A percentile compares a stretch with the other conserved stretches of the same genome.
phyloP scores from a whole-genome alignment of 495 filamentous ascomycete genomes.

The Extremus antarcticus region DNA sequence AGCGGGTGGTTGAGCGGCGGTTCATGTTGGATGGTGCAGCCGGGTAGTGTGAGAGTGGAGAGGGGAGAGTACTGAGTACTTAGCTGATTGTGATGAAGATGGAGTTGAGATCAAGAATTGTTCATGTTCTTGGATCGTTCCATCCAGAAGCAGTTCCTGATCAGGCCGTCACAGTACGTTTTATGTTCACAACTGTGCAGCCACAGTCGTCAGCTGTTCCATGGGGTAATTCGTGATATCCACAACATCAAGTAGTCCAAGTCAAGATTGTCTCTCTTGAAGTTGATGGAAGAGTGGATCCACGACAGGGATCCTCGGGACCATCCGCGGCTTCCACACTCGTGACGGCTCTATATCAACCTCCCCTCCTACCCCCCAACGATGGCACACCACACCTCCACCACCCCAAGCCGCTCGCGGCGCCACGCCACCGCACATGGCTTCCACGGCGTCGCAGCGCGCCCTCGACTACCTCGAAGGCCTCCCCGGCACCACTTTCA shows the following conservation, averaged over 20 bases:
- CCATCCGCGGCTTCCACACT: not conserved
- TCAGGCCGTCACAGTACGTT: too few relatives aligned
- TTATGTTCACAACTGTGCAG: too few relatives aligned
- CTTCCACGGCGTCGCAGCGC: conserved; percentile 39
- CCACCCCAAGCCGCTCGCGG: not conserved
- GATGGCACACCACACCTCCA: not conserved
- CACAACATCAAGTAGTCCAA: too few relatives aligned
- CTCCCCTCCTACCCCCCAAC: not conserved
- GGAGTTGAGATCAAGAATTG: too few relatives aligned
- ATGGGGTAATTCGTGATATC: too few relatives aligned
- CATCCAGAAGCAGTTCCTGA: too few relatives aligned
- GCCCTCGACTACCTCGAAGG: conserved; percentile 80
- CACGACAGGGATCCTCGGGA: too few relatives aligned
- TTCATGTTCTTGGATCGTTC: too few relatives aligned
- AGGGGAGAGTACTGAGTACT: not conserved
- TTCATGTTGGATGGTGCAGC: conserved; percentile 3
- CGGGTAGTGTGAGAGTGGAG: too few relatives aligned
- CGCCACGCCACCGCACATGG: conserved; percentile 5
- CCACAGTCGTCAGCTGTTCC: too few relatives aligned
- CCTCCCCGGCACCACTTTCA: conserved; percentile 78
- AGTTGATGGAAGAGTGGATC: not conserved
- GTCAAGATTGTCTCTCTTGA: too few relatives aligned
- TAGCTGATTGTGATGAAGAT: too few relatives aligned
- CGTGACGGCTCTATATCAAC: not conserved
- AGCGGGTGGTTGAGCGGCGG: not conserved